A percentile compares a stretch with the other conserved stretches of the same genome.
phyloP scores from a whole-genome alignment of 1,284 basidiomycete genomes.

The Coniophora puteana region DNA sequence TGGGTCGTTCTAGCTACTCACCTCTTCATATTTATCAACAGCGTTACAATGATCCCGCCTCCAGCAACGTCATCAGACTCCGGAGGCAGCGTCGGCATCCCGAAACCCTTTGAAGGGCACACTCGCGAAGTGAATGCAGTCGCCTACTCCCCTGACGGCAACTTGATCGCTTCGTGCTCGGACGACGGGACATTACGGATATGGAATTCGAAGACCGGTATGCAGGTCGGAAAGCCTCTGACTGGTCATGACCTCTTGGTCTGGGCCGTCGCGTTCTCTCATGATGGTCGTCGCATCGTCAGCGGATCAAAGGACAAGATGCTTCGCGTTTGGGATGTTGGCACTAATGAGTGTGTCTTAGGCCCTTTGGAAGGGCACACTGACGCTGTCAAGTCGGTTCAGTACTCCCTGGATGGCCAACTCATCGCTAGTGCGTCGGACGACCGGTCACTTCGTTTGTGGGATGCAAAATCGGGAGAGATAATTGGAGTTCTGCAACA shows the following conservation, averaged over 20 bases:
- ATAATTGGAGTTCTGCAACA: no score
- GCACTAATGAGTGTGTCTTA: slow-evolving; percentile 3
- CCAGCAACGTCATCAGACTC: no score
- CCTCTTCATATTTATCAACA: no score
- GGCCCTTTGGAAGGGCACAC: slow-evolving; percentile 9
- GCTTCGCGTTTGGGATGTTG: no score
- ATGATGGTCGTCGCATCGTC: no score
- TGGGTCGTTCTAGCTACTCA: no score
- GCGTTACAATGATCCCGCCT: no score
- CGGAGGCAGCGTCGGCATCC: no score
- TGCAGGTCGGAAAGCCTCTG: slow-evolving; percentile 6
- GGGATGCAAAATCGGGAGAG: slow-evolving; percentile 11
- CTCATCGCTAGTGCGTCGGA: slow-evolving; percentile 11
- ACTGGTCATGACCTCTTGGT: no score
- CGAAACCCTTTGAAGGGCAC: neutral
- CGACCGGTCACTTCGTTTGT: slow-evolving; percentile 11
- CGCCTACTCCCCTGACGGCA: no score
- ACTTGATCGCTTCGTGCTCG: slow-evolving; percentile 73
- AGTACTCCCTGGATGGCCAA: slow-evolving; percentile 14
- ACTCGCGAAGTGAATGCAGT: neutral
- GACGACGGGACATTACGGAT: slow-evolving; percentile 70
- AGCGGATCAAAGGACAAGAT: no score
- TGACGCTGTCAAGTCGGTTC: slow-evolving; percentile 9
- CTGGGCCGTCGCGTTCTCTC: no score
- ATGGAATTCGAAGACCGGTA: slow-evolving; percentile 58